Conservation (phyloP, 176 grass and related monocot genomes). For the Carex scoparia region DNA sequence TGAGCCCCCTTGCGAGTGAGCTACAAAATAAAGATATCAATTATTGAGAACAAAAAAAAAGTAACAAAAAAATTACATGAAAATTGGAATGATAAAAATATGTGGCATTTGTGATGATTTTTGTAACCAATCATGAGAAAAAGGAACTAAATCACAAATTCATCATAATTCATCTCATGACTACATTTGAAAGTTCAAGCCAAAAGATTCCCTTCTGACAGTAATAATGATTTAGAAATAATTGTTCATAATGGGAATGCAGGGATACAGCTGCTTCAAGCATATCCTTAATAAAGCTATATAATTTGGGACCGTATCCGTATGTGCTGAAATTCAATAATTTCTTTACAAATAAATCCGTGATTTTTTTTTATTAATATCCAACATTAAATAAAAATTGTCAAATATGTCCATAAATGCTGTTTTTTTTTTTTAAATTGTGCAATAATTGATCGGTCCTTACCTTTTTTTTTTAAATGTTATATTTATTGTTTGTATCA, state of each 20-base stretch:
- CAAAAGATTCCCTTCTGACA: conserved; percentile 10
- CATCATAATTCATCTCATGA: conserved; percentile 4
- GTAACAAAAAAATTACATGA: neutral
- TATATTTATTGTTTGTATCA: too few species aligned
- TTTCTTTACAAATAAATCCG: neutral
- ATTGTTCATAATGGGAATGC: conserved; percentile 3
- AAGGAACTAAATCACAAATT: neutral
- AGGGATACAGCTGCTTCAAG: neutral
- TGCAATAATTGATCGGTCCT: too few species aligned
- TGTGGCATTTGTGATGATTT: neutral
- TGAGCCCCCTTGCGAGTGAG: too few species aligned
- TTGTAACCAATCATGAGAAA: neutral
- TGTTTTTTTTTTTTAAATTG: too few species aligned
- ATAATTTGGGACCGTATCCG: neutral
- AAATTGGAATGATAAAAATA: neutral
- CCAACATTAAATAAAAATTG: too few species aligned
- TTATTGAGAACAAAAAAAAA: neutral
- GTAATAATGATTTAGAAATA: conserved; percentile 16
- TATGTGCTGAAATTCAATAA: neutral
- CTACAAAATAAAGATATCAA: neutral
- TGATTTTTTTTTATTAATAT: too few species aligned
- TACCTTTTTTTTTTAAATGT: too few species aligned
- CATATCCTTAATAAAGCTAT: neutral
- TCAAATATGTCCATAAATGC: too few species aligned
- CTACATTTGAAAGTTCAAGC: neutral